A percentile compares a stretch with the other conserved stretches of the same genome.
phyloP scores from a whole-genome alignment of 1,284 basidiomycete species.

The Ceratobasidium papillatum region DNA sequence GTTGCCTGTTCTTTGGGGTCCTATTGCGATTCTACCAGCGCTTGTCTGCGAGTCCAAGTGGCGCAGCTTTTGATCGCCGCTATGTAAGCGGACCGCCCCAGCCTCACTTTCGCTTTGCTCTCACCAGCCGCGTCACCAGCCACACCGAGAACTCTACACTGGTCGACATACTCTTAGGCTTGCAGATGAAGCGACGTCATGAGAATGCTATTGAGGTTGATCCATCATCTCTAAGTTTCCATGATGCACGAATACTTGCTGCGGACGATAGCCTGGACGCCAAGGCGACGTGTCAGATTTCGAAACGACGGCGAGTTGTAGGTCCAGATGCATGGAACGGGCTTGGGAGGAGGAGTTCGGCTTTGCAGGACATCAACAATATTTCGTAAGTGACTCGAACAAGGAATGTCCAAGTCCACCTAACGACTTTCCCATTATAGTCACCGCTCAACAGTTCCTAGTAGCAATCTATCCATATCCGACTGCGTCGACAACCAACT shows the following conservation, averaged over 20 bases:
- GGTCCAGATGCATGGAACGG: slow-evolving; percentile 5
- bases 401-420: background rate
- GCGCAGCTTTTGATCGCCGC: slow-evolving; percentile 22
- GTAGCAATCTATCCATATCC: background rate
- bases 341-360: background rate
- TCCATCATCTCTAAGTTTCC: background rate
- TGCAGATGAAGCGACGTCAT: slow-evolving; percentile 32
- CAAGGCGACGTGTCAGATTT: slow-evolving; percentile 4
- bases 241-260: background rate
- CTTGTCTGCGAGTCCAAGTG: slow-evolving; percentile 9
- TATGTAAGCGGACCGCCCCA: slow-evolving; percentile 37
- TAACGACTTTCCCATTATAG: background rate
- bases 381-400: slow-evolving; percentile 22
- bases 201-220: background rate
- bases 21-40: background rate
- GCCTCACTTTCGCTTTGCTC: background rate
- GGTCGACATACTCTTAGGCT: background rate
- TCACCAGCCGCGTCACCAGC: slow-evolving; percentile 22
- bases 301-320: slow-evolving; percentile 22
- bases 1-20: background rate
- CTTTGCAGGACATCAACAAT: slow-evolving; percentile 35
- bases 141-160: background rate
- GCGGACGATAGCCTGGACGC: background rate
- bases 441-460: background rate
- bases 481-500: background rate